A percentile compares a stretch with the other conserved stretches of the same genome.
Evolutionary conservation across 129 eudicot species (phyloP).

Genomic region (Ambrosia trifida): DNA sequence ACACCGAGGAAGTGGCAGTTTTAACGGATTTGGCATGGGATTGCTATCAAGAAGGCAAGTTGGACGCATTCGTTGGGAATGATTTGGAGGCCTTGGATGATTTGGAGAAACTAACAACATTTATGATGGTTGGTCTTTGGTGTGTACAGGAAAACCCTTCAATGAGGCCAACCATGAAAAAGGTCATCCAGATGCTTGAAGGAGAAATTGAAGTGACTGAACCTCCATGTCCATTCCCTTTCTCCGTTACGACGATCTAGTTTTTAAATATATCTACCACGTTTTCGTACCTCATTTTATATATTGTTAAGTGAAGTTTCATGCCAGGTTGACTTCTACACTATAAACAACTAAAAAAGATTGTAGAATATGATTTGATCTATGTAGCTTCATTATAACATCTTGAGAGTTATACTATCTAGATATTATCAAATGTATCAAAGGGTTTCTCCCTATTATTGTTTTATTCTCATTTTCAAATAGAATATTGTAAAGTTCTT

Average conservation of each 20-base stretch:
- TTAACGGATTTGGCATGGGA: slow-evolving; percentile 39
- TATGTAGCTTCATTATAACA: not conserved
- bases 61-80: slow-evolving; percentile 23
- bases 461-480: too few relatives aligned
- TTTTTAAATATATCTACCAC: not conserved
- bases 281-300: slow-evolving; percentile 4
- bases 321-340: not conserved
- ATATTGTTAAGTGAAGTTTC: not conserved
- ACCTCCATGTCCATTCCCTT: slow-evolving; percentile 42
- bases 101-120: slow-evolving; percentile 25
- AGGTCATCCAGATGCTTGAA: slow-evolving; percentile 46
- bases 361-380: not conserved
- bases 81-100: slow-evolving; percentile 29
- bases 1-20: slow-evolving; percentile 14
- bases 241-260: not conserved
- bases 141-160: slow-evolving; percentile 54
- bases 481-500: too few relatives aligned
- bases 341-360: not conserved
- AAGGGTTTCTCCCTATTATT: not conserved
- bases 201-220: slow-evolving; percentile 31
- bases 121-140: slow-evolving; percentile 49
- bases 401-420: not conserved
- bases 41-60: slow-evolving; percentile 24
- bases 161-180: slow-evolving; percentile 47
- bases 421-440: not conserved